Evolutionary conservation across 257 asterid species (phyloP).

Genomic region (Primulina huaijiensis): DNA sequence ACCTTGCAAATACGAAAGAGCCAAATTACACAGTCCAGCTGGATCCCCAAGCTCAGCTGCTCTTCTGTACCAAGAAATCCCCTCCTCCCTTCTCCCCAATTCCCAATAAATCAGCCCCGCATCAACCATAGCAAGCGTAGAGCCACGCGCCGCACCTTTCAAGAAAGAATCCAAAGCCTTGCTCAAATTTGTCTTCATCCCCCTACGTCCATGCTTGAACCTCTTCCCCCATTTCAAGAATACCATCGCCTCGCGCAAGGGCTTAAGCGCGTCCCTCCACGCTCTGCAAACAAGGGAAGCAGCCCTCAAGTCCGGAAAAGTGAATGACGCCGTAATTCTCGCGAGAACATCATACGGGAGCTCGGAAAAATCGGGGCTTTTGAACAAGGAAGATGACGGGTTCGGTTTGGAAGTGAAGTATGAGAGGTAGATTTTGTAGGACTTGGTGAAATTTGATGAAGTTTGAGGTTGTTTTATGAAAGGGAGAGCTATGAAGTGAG

Average conservation of each 20-base stretch:
- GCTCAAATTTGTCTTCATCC: constrained; percentile 40
- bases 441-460: neutral
- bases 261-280: constrained; percentile 62
- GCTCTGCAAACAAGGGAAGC: constrained; percentile 47
- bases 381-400: constrained; percentile 8
- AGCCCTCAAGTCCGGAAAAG: constrained; percentile 33
- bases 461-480: constrained; percentile 16
- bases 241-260: constrained; percentile 67
- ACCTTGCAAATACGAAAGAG: constrained; percentile 72
- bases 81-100: constrained; percentile 55
- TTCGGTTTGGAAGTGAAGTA: constrained; percentile 6
- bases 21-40: constrained; percentile 80
- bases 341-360: constrained; percentile 40
- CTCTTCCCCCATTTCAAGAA: constrained; percentile 18
- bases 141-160: constrained; percentile 82
- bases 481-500: constrained; percentile 34
- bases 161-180: constrained; percentile 69
- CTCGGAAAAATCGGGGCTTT: constrained; percentile 27
- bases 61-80: constrained; percentile 47
- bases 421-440: neutral
- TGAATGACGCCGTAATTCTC: constrained; percentile 39
- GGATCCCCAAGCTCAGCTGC: constrained; percentile 26
- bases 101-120: constrained; percentile 81
- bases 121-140: constrained; percentile 34
- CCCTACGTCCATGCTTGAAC: constrained; percentile 28